phyloP scores from a whole-genome alignment of 176 grass and related monocot genomes.

The Poa annua region DNA sequence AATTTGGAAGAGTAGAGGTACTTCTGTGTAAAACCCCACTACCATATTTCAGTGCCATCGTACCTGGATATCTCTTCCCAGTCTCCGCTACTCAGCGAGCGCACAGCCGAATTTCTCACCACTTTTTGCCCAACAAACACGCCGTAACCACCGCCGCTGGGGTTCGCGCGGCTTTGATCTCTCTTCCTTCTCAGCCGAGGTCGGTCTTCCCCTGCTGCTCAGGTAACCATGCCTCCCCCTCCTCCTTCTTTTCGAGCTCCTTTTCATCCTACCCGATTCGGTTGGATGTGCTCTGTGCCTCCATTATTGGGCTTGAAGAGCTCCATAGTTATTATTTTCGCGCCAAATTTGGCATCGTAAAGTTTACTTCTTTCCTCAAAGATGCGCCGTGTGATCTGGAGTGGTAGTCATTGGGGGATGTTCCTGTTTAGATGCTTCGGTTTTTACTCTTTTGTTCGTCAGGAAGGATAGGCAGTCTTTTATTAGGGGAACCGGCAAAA shows the following conservation, averaged over 20 bases:
- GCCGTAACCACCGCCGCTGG: not conserved
- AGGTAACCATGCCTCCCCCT: conserved; percentile 25
- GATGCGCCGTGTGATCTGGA: not conserved
- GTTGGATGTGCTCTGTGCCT: not conserved
- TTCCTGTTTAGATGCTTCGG: not conserved
- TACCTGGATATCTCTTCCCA: not conserved
- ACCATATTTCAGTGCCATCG: not conserved
- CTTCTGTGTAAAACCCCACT: not conserved
- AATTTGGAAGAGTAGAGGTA: not conserved
- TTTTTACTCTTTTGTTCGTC: not conserved
- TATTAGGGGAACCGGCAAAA: not conserved
- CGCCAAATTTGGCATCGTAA: not conserved
- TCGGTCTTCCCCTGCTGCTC: not conserved
- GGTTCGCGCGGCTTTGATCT: not conserved
- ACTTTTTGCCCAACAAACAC: conserved; percentile 38
- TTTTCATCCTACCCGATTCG: not conserved
- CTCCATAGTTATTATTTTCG: not conserved
- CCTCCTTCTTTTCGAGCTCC: not conserved
- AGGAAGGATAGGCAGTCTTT: too few relatives aligned
- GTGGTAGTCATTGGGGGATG: too few relatives aligned
- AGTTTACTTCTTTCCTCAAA: not conserved
- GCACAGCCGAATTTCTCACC: not conserved
- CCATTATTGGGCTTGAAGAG: not conserved
- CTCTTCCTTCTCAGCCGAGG: not conserved
- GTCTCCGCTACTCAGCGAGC: not conserved